These are phyloP conservation scores for Annulohypoxylon nitens DNA, from an alignment of 495 filamentous ascomycete genomes.

Conservation along the genomic window DNA sequence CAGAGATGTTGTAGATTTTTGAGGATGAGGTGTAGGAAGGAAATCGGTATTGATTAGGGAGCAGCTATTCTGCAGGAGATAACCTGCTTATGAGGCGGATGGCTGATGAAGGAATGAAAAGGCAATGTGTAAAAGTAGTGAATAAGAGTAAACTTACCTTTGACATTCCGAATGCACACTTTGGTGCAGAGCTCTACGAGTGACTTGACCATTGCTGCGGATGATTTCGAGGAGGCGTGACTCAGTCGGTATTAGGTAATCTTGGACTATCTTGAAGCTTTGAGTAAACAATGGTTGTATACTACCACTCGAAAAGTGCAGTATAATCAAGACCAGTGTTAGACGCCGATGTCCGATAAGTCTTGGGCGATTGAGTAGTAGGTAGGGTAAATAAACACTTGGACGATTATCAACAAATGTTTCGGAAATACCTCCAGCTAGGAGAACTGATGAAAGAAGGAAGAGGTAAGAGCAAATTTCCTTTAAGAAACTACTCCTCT, in stretches of 20 bases:
- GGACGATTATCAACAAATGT: not conserved
- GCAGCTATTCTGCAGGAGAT: not conserved
- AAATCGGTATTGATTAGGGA: not conserved
- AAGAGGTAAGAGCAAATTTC: not conserved
- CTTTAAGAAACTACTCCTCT: not conserved
- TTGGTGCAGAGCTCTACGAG: slow-evolving; percentile 52
- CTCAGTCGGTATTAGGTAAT: no score
- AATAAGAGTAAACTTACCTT: slow-evolving; percentile 27
- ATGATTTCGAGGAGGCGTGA: no score
- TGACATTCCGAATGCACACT: slow-evolving; percentile 51
- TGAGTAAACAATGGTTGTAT: not conserved
- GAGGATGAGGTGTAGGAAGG: no score
- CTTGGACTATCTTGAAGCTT: no score
- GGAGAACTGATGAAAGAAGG: not conserved
- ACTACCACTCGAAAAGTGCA: not conserved
- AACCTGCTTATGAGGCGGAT: not conserved
- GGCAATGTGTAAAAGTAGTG: not conserved
- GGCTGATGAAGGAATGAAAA: not conserved
- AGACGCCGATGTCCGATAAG: not conserved
- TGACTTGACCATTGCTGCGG: slow-evolving; percentile 50
- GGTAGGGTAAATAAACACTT: not conserved
- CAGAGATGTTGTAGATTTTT: not conserved
- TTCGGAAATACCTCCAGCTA: not conserved
- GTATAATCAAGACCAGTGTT: not conserved
- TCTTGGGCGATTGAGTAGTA: not conserved